phyloP scores from a whole-genome alignment of 176 grass and related monocot genomes.

The Saccharum spontaneum region DNA sequence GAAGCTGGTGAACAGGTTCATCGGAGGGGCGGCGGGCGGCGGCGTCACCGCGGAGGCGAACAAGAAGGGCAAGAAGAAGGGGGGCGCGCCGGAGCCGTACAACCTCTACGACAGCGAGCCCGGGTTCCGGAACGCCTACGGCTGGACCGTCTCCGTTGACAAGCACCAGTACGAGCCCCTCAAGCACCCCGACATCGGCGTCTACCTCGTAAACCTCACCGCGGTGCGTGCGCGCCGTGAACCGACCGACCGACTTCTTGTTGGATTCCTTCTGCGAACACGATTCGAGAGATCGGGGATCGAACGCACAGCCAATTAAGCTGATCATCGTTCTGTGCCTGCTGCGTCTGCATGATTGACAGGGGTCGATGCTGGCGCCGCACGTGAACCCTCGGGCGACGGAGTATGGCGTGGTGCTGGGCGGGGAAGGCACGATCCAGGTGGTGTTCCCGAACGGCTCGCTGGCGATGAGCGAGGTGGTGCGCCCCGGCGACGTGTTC shows the following conservation, averaged over 20 bases:
- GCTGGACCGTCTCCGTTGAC: conserved; percentile 74
- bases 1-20: conserved; percentile 40
- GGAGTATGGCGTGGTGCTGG: conserved; percentile 80
- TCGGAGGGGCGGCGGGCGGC: background rate
- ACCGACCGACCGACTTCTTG: background rate
- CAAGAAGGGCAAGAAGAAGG: conserved; percentile 42
- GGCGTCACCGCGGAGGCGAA: background rate
- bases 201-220: conserved; percentile 87
- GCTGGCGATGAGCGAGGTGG: conserved; percentile 58
- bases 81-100: conserved; percentile 54
- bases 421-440: conserved; percentile 56
- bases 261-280: background rate
- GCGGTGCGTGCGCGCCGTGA: conserved; percentile 31
- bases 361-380: conserved; percentile 90
- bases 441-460: conserved; percentile 85
- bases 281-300: background rate
- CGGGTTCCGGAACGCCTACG: conserved; percentile 70
- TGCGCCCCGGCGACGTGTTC: conserved; percentile 71
- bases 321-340: background rate
- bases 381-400: conserved; percentile 82
- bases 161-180: conserved; percentile 63
- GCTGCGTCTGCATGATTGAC: background rate
- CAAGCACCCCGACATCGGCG: conserved; percentile 60
- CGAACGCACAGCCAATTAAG: background rate
- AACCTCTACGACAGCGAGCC: conserved; percentile 69